phyloP scores from a whole-genome alignment of 78 protist species.

The Dictyostelium brefeldianum region DNA sequence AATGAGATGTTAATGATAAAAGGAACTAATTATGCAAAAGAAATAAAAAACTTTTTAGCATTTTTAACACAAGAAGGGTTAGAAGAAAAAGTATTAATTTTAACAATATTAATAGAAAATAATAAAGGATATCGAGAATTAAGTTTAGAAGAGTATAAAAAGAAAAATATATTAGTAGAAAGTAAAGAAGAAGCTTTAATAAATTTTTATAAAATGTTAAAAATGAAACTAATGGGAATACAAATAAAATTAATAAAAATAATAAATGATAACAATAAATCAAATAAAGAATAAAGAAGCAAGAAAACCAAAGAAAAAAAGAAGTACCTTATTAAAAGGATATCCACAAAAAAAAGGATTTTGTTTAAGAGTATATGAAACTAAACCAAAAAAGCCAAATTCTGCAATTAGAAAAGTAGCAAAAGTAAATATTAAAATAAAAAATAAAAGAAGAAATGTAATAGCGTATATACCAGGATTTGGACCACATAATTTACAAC shows the following conservation, averaged over 20 bases:
- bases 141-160: not conserved
- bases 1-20: not conserved
- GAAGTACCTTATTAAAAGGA: not conserved
- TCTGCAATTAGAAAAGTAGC: conserved; percentile 56
- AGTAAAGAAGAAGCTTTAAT: not conserved
- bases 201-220: not conserved
- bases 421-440: not conserved
- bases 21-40: not conserved
- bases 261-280: conserved; percentile 38
- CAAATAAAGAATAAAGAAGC: conserved; percentile 4
- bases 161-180: not conserved
- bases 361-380: conserved; percentile 35
- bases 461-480: conserved; percentile 42
- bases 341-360: conserved; percentile 37
- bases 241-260: conserved; percentile 10
- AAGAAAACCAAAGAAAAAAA: not conserved
- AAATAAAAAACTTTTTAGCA: not conserved
- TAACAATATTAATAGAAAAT: not conserved
- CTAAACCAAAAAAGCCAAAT: conserved; percentile 60
- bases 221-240: not conserved
- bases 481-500: conserved; percentile 54
- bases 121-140: not conserved
- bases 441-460: conserved; percentile 18
- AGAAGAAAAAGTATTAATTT: not conserved
- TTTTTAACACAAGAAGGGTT: not conserved